Evolutionary conservation across 2,329 filamentous ascomycete genomes (phyloP).

Genomic region (Fusarium xyrophilum): DNA sequence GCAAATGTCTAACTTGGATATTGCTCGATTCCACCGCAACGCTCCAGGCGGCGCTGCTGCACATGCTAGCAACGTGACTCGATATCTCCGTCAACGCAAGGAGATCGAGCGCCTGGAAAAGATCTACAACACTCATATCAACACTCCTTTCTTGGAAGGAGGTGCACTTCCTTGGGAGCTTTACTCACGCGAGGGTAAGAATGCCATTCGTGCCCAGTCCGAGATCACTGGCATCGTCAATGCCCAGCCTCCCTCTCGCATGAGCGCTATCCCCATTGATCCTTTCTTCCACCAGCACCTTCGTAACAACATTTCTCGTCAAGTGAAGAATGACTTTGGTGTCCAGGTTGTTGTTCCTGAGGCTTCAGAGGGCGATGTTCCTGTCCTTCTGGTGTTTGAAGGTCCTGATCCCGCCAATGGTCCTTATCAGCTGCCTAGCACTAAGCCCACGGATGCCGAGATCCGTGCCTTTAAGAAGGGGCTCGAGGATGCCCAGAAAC

Average conservation of each 20-base stretch:
- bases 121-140: conserved; percentile 83
- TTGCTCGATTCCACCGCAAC: conserved; percentile 78
- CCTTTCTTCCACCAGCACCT: conserved; percentile 81
- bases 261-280: conserved; percentile 72
- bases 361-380: conserved; percentile 62
- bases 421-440: conserved; percentile 62
- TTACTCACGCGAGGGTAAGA: conserved; percentile 86
- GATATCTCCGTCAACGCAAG: conserved; percentile 82
- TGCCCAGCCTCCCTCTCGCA: conserved; percentile 75
- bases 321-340: conserved; percentile 71
- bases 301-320: conserved; percentile 66
- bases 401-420: conserved; percentile 59
- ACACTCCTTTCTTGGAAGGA: conserved; percentile 74
- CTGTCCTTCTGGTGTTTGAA: conserved; percentile 78
- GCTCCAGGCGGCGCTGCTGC: conserved; percentile 74
- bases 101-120: conserved; percentile 85
- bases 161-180: conserved; percentile 84
- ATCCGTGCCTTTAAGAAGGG: conserved; percentile 61
- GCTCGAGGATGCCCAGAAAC: conserved; percentile 62
- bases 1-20: conserved; percentile 83
- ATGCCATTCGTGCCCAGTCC: conserved; percentile 74
- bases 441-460: conserved; percentile 59
- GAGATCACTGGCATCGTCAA: conserved; percentile 78
- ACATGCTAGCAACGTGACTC: conserved; percentile 85
- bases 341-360: conserved; percentile 78